phyloP scores from a whole-genome alignment of 2,329 filamentous ascomycete species.

The Cladobotryum mycophilum region DNA sequence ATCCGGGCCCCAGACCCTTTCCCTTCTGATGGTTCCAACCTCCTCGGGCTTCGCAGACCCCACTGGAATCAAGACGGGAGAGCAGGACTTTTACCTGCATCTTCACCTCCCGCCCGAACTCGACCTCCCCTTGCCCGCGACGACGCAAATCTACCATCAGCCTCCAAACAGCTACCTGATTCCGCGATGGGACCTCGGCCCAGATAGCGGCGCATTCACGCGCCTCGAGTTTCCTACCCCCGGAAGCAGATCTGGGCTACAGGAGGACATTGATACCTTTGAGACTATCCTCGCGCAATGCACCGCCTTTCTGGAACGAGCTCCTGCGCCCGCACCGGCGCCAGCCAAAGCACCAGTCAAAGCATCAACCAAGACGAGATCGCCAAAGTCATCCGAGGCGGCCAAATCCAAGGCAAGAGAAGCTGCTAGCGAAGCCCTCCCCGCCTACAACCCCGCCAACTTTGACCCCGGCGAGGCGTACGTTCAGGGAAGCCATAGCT shows the following conservation, averaged over 20 bases:
- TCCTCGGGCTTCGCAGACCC: constrained; percentile 61
- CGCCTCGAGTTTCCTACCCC: constrained; percentile 80
- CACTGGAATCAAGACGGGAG: constrained; percentile 48
- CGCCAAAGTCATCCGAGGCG: constrained; percentile 25
- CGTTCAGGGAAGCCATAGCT: constrained; percentile 54
- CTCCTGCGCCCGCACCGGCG: constrained; percentile 43
- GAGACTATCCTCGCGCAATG: constrained; percentile 98
- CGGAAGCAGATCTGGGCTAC: constrained; percentile 64
- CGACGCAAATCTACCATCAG: constrained; percentile 95
- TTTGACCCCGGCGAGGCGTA: constrained; percentile 79
- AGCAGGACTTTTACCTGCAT: constrained; percentile 96
- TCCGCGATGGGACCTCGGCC: constrained; percentile 88
- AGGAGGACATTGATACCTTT: constrained; percentile 93
- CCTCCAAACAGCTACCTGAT: constrained; percentile 90
- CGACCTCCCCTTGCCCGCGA: constrained; percentile 86
- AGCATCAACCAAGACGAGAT: constrained; percentile 21
- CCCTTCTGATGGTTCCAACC: constrained; percentile 92
- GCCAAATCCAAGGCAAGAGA: constrained; percentile 35
- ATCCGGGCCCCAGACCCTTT: constrained; percentile 83
- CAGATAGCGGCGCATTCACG: constrained; percentile 84
- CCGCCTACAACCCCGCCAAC: constrained; percentile 72
- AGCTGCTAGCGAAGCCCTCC: constrained; percentile 40
- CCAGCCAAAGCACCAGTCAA: constrained; percentile 32
- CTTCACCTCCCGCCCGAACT: constrained; percentile 91
- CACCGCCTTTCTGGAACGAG: constrained; percentile 87